Evolutionary conservation across 1,284 basidiomycete genomes (phyloP).

Genomic region (Sanghuangporus weigelae): DNA sequence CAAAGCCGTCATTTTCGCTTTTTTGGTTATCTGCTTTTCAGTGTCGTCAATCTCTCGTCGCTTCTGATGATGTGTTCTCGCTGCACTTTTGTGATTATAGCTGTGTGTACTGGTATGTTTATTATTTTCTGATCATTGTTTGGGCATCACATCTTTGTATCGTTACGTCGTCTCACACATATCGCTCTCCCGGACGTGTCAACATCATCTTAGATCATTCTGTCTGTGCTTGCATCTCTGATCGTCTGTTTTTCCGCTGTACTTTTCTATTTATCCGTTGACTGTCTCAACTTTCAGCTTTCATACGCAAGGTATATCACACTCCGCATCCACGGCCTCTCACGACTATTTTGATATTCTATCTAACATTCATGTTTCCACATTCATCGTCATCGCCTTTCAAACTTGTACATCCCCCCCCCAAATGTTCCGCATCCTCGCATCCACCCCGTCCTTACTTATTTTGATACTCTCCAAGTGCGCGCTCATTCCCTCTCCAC

Average conservation of each 20-base stretch:
- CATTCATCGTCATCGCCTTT: neutral
- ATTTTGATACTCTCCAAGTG: no score
- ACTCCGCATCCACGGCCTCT: neutral
- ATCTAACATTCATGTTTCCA: neutral
- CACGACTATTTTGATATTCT: neutral
- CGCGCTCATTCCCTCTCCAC: no score
- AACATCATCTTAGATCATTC: constrained; percentile 4
- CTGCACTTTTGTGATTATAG: constrained; percentile 14
- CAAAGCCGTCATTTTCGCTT: neutral
- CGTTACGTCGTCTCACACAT: constrained; percentile 13
- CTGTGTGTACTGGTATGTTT: constrained; percentile 17
- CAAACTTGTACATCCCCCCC: neutral
- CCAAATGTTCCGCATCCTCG: neutral
- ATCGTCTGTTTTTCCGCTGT: constrained; percentile 5
- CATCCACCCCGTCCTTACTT: no score
- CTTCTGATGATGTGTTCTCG: neutral
- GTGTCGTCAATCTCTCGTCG: constrained; percentile 7
- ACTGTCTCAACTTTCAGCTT: neutral
- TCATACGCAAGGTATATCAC: neutral
- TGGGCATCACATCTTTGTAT: constrained; percentile 12
- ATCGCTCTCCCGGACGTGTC: constrained; percentile 4
- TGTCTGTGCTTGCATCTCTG: neutral
- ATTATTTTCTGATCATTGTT: constrained; percentile 7
- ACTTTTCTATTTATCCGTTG: neutral
- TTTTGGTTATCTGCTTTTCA: constrained; percentile 7